phyloP scores from a whole-genome alignment of 1,284 basidiomycete species.

The Leucoagaricus sp. region DNA sequence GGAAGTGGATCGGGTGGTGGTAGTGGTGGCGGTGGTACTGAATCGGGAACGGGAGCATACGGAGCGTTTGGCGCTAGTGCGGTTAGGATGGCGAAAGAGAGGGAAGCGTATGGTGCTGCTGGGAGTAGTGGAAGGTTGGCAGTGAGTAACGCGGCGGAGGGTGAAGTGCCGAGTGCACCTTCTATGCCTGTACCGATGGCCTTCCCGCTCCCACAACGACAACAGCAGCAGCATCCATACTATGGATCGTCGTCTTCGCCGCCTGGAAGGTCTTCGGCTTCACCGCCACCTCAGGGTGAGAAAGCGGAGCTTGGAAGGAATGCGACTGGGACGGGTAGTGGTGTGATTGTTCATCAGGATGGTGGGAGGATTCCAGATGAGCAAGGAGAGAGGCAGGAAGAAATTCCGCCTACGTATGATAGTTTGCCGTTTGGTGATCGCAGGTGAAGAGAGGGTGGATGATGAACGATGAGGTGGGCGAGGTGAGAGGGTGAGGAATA shows the following conservation, averaged over 20 bases:
- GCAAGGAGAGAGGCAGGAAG: not conserved
- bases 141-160: slow-evolving; percentile 7
- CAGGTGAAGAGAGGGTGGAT: too few relatives aligned
- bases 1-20: slow-evolving; percentile 5
- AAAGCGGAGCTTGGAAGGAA: not conserved
- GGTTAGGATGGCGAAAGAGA: slow-evolving; percentile 5
- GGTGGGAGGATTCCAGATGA: slow-evolving; percentile 10
- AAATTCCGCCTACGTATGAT: slow-evolving; percentile 20
- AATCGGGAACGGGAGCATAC: not conserved
- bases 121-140: slow-evolving; percentile 10
- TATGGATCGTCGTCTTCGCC: not conserved
- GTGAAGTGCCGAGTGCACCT: not conserved
- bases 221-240: not conserved
- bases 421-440: slow-evolving; percentile 8
- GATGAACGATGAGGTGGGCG: too few relatives aligned
- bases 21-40: not conserved
- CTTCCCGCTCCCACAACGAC: too few relatives aligned
- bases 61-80: not conserved
- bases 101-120: slow-evolving; percentile 1
- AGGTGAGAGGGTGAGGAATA: too few relatives aligned
- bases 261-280: not conserved
- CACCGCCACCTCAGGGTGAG: not conserved
- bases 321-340: not conserved
- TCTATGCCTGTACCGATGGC: too few relatives aligned
- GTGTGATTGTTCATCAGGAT: slow-evolving; percentile 16